phyloP scores from a whole-genome alignment of 225 moss, liverwort and hornwort species.

The Straminergon stramineum region DNA sequence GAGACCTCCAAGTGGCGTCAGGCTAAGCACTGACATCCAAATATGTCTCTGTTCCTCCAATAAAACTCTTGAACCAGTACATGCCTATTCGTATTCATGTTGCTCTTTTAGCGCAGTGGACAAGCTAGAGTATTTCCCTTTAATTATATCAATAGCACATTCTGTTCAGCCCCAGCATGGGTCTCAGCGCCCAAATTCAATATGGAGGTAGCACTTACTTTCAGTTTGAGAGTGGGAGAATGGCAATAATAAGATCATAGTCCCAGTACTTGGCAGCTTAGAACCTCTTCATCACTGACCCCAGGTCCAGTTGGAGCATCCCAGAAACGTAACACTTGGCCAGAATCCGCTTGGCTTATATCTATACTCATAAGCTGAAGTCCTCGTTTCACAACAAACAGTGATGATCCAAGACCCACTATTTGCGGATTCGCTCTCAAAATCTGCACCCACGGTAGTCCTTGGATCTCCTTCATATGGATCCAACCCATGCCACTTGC shows the following conservation, averaged over 20 bases:
- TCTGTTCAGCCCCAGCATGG: neutral
- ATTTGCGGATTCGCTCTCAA: constrained; percentile 46
- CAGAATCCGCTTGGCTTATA: constrained; percentile 11
- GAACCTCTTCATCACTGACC: constrained; percentile 40
- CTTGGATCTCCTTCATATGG: constrained; percentile 33
- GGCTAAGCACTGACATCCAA: neutral
- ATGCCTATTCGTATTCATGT: neutral
- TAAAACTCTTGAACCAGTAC: neutral
- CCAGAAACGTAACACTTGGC: constrained; percentile 26
- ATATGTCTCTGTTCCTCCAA: neutral
- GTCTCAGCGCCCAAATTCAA: neutral
- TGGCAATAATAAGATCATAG: neutral
- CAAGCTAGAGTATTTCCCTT: neutral
- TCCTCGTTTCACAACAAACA: constrained; percentile 39
- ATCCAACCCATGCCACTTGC: constrained; percentile 29
- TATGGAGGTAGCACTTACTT: neutral
- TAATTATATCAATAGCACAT: neutral
- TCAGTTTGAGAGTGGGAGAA: neutral
- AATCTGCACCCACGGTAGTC: constrained; percentile 47
- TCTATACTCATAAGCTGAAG: constrained; percentile 47
- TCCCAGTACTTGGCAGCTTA: constrained; percentile 44
- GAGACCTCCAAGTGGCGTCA: neutral
- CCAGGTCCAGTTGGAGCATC: constrained; percentile 23
- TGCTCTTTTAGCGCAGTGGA: neutral
- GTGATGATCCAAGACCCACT: constrained; percentile 35